Evolutionary conservation across 1,284 basidiomycete species (phyloP).

Genomic region (Porogramme epimiltina): DNA sequence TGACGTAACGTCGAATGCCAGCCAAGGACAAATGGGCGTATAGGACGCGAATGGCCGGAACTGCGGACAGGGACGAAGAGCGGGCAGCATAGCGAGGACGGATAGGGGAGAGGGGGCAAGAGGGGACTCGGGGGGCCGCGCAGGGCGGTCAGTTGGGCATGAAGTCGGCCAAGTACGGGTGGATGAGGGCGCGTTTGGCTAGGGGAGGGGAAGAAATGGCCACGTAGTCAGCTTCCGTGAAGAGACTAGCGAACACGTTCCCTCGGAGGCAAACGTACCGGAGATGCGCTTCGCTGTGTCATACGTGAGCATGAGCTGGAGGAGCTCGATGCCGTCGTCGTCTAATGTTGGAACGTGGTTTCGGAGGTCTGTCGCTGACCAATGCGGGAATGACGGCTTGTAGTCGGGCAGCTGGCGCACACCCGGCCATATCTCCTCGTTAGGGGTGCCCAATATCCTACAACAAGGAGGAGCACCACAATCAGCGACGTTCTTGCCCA

Average conservation of each 20-base stretch:
- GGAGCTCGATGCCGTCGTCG: slow-evolving; percentile 74
- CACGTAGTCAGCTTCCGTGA: not conserved
- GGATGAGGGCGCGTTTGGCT: slow-evolving; percentile 86
- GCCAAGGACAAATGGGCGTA: not conserved
- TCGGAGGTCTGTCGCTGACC: slow-evolving; percentile 74
- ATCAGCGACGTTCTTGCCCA: not conserved
- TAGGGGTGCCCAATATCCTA: slow-evolving; percentile 94
- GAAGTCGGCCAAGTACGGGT: slow-evolving; percentile 79
- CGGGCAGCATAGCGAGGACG: slow-evolving; percentile 6
- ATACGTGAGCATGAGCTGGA: slow-evolving; percentile 85
- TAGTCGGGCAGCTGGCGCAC: slow-evolving; percentile 91
- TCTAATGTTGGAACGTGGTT: slow-evolving; percentile 72
- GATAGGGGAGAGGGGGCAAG: not conserved
- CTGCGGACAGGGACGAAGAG: not conserved
- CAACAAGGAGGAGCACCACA: not conserved
- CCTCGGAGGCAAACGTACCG: slow-evolving; percentile 51
- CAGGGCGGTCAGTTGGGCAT: slow-evolving; percentile 23
- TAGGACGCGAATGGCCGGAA: not conserved
- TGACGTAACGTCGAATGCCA: not conserved
- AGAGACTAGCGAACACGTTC: too few species aligned
- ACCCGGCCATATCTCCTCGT: slow-evolving; percentile 91
- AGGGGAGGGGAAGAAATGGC: not conserved
- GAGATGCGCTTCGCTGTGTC: slow-evolving; percentile 95
- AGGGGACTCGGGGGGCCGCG: not conserved
- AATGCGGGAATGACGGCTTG: slow-evolving; percentile 96